Conservation (phyloP, 1,284 basidiomycete species). For the Marasmius tenuissimus region DNA sequence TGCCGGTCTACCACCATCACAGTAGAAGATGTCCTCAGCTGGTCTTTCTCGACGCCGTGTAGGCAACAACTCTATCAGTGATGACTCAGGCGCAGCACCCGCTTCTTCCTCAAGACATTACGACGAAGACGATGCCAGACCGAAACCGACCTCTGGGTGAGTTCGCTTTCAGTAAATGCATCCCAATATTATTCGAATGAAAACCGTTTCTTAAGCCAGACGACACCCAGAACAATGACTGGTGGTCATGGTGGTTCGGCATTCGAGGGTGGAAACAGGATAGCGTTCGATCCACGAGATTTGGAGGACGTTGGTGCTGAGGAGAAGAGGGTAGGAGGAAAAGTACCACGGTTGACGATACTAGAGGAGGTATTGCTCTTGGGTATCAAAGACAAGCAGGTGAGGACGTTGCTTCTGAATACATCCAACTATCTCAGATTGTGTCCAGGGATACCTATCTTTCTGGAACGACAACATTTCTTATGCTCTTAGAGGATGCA, state of each 20-base stretch:
- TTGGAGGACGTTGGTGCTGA: slow-evolving; percentile 75
- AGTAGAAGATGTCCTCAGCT: neutral
- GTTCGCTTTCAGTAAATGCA: neutral
- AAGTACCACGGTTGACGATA: slow-evolving; percentile 85
- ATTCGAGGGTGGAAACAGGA: slow-evolving; percentile 79
- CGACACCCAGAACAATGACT: slow-evolving; percentile 5
- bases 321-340: slow-evolving; percentile 62
- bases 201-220: neutral
- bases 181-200: neutral
- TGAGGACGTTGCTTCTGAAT: slow-evolving; percentile 33
- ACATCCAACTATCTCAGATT: neutral
- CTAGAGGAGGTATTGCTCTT: slow-evolving; percentile 97
- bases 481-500: slow-evolving; percentile 92
- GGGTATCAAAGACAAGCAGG: slow-evolving; percentile 89
- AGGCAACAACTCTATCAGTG: neutral
- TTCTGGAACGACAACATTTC: slow-evolving; percentile 99
- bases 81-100: neutral
- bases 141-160: neutral
- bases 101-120: neutral
- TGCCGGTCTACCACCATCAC: neutral
- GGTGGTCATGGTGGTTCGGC: slow-evolving; percentile 69
- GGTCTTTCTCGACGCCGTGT: neutral
- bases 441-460: slow-evolving; percentile 80
- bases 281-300: slow-evolving; percentile 95
- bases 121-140: neutral